Base-by-base conservation (phyloP, 306 rosid species). In the Bauhinia variegata region DNA sequence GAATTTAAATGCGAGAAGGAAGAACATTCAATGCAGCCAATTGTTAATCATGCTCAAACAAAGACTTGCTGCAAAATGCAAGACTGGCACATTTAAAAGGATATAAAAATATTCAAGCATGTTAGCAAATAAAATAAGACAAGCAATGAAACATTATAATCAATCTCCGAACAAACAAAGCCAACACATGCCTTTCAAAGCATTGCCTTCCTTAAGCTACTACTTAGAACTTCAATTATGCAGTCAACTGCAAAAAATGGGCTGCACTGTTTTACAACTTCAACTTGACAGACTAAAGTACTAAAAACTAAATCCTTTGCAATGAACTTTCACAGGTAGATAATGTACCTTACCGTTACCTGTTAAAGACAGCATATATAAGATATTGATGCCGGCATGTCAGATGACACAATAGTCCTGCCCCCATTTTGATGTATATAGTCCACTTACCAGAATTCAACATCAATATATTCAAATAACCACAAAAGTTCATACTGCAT, bases 321-420 rank as follows among this genome's bases (percentile, higher is more conserved):
- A 39, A 49, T 39, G 49, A 39, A 61, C 16, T 67, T 71, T 67
- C 67, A 56, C 32, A 62, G 72, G 57, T 68, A 68, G 58, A 68
- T 13, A 54, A 43, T 58, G 72, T 65, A 54, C 69, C 46, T 39
- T 13, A 11, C 43, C 72, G 37, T 63, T 69, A 71, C 86, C 83
- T 60, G 76, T 37, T 67, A 32, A 9, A 11, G 13, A 44, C 51
- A 63, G 67, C 70, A 64, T 34, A 52, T n/a, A 65, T 41, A 47
- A 46, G 60, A 72, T 7, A 80, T 49, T 54, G 53, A 66, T 67
- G 74, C 82, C 86, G 81, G 96, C 79, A 79, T 78, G 60, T 77
- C 63, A 83, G 80, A 82, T 54, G 66, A 74, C 72, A 73, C 75
- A 72, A 70, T 47, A 72, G 76, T 80, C 78, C 72, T 74, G 81